A percentile compares a stretch with the other conserved stretches of the same genome.
Conservation (phyloP, 2,329 filamentous ascomycete genomes). For the Parascedosporium putredinis region DNA sequence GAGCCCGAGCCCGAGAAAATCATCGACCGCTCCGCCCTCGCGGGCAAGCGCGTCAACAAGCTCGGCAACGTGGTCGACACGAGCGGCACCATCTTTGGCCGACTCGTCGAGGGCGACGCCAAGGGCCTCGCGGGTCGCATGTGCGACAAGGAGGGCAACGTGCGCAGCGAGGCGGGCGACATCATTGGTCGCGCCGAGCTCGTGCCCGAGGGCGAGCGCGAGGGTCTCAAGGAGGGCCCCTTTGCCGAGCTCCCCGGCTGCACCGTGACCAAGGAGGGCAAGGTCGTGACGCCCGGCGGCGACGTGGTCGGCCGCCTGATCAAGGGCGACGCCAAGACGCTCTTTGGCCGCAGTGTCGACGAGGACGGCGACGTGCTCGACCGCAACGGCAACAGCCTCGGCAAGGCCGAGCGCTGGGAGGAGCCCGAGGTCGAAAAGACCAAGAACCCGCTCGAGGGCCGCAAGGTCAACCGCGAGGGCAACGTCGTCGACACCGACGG, state of each 20-base stretch:
- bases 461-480: constrained; percentile 47
- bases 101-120: constrained; percentile 56
- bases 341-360: constrained; percentile 66
- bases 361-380: constrained; percentile 76
- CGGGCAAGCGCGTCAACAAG: constrained; percentile 64
- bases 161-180: constrained; percentile 63
- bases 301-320: constrained; percentile 63
- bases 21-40: constrained; percentile 49
- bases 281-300: constrained; percentile 54
- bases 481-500: constrained; percentile 49
- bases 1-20: constrained; percentile 42
- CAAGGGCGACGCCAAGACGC: constrained; percentile 59
- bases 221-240: constrained; percentile 53
- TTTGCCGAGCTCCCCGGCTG: constrained; percentile 57
- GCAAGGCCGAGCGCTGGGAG: constrained; percentile 50
- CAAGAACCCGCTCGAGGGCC: constrained; percentile 40
- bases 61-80: constrained; percentile 51
- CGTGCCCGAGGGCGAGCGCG: constrained; percentile 55
- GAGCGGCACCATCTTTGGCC: constrained; percentile 47
- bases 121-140: constrained; percentile 56
- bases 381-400: constrained; percentile 54
- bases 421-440: constrained; percentile 42
- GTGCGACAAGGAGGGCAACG: constrained; percentile 61
- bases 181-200: constrained; percentile 58
- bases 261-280: constrained; percentile 59